Evolutionary conservation across 2,329 filamentous ascomycete genomes (phyloP), one percentile per base, ranked within the genome.

Genomic region (Botrytis cinerea): DNA sequence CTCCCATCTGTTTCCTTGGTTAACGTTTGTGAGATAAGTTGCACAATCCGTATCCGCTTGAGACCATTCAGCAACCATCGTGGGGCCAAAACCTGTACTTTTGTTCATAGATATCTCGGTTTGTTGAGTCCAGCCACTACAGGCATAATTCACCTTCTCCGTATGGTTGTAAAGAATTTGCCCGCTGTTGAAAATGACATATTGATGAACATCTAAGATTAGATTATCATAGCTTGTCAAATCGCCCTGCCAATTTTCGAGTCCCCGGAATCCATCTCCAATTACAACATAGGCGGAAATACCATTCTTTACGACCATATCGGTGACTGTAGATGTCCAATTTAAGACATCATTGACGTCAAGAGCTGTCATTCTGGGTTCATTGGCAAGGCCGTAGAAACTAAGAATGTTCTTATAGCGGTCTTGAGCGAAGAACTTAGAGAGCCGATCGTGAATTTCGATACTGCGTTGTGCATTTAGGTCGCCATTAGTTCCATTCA

Each of bases 41-140:
- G 94, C 91, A 84, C 96, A 99, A 84, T 99, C 96, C 1, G 96
- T 98, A 83, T 99, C 96, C 57, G 96, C 95, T 84, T 98, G 95
- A 0, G 92, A 95, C 94, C 95, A 99, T 86, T 99, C 96, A 77
- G 95, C 96, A 82, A 97, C 95, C 77, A 98, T 89, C 28, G 94
- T 98, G 0, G 95, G 95, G 0, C 96, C 96, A 84, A 95, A 99
- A 16, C 95, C 95, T 0, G 90, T 93, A 7, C 85, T 83, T 7
- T 87, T 91, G 82, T 94, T 87, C 85, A 93, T 91, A 81, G 91
- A 93, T 74, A 89, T 84, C 75, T 88, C 81, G 22, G 94, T 89
- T 85, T 98, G 94, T 78, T 91, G 81, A 5, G 93, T 92, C 96
- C 96, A 99, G 71, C 90, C 94, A 28, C 87, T 85, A 84, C 96